phyloP scores from a whole-genome alignment of 768 basidiomycete genomes.

The Coprinellus aureogranulatus region DNA sequence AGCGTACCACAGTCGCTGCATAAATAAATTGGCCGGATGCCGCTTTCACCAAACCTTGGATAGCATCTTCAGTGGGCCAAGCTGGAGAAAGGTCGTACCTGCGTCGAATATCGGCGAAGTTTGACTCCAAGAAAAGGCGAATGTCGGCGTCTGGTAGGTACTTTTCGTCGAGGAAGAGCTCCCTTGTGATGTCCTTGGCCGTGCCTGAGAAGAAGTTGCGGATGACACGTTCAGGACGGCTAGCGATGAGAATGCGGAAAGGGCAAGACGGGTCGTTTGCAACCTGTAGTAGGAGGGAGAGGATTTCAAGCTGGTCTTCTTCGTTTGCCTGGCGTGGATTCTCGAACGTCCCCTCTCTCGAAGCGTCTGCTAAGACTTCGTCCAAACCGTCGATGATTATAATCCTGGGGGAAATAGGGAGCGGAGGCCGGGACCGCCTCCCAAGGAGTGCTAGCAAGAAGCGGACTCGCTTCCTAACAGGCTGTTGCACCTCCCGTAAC shows the following conservation, averaged over 20 bases:
- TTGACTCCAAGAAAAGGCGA: background rate
- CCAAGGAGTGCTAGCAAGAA: too few species aligned
- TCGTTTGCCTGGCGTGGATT: background rate
- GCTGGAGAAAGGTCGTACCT: background rate
- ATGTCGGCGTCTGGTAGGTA: constrained; percentile 3
- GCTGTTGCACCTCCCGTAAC: background rate
- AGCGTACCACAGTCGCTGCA: constrained; percentile 12
- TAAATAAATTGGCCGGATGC: constrained; percentile 16
- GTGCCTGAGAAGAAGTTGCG: background rate
- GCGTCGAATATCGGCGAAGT: constrained; percentile 2
- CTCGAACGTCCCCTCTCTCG: background rate
- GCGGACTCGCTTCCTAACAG: too few species aligned
- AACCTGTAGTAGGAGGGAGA: background rate
- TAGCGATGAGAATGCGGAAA: constrained; percentile 4
- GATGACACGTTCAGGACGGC: constrained; percentile 10
- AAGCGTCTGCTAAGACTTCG: constrained; percentile 1
- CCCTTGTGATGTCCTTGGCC: background rate
- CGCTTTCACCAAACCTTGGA: background rate
- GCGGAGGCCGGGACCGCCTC: background rate
- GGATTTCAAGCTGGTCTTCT: constrained; percentile 1
- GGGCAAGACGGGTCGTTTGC: background rate
- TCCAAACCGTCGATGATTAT: constrained; percentile 13
- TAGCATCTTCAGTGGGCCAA: constrained; percentile 2
- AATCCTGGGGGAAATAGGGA: background rate
- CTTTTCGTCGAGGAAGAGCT: constrained; percentile 3